Conservation (phyloP, 2,329 filamentous ascomycete species). For the Scedosporium dehoogii region DNA sequence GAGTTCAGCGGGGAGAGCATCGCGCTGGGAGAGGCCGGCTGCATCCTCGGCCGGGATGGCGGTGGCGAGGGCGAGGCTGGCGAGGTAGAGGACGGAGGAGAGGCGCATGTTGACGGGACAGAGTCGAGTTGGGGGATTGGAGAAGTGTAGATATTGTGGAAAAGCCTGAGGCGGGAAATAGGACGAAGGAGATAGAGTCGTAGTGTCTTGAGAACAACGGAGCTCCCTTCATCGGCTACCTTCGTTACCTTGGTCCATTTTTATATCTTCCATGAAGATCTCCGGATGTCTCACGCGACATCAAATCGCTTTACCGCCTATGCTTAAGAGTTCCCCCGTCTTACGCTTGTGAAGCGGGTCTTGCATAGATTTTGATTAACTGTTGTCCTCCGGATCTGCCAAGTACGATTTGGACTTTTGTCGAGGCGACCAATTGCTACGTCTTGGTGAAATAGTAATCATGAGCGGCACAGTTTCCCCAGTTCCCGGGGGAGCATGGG, state of each 20-base stretch:
- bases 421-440: not conserved
- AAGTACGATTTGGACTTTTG: not conserved
- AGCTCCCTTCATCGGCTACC: not conserved
- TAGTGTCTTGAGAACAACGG: not conserved
- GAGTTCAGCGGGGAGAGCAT: conserved; percentile 7
- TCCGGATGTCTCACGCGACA: not conserved
- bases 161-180: no score
- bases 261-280: not conserved
- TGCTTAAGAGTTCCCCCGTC: not conserved
- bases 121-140: not conserved
- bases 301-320: not conserved
- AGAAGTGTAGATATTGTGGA: not conserved
- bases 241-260: not conserved
- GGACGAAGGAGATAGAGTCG: no score
- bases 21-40: not conserved
- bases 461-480: not conserved
- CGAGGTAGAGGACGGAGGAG: conserved; percentile 3
- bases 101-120: not conserved
- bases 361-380: not conserved
- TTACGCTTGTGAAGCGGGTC: not conserved
- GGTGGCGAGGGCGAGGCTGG: conserved; percentile 9
- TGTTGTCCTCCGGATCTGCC: not conserved
- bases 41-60: not conserved
- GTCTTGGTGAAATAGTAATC: not conserved
- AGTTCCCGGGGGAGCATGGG: not conserved